Evolutionary conservation across 2,329 filamentous ascomycete genomes (phyloP), one percentile per base, ranked within the genome.

Genomic region (Trichoderma atrobrunneum): DNA sequence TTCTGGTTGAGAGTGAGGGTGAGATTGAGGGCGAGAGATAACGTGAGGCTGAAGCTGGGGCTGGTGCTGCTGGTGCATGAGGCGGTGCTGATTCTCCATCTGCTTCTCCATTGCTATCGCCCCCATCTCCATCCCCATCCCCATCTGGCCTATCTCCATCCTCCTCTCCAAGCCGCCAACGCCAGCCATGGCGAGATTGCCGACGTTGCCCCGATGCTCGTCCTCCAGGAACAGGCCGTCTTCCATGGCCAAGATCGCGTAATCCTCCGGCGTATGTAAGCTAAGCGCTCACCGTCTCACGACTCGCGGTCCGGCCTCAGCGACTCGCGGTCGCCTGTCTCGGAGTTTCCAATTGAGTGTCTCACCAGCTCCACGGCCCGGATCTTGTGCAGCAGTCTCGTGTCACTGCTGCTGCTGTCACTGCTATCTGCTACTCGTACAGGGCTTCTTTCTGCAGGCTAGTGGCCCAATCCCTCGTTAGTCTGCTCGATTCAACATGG

Each of bases 211-310:
- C 56, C 26, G 66, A 16, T 69, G 36, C 28, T 71, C 65, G 36
- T 68, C 68, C 43, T 28, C 43, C 21, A 30, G 24, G 24, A 64
- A 70, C 30, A 70, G 24, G 43, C 68, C 59, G 48, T 70, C 43
- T 3, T 64, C 68, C n/a, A 59, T 34, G 18, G 28, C 59, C 39
- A 26, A 60, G 24, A 28, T 39, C 14, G 24, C 28, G 48, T 24
- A 56, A 56, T 56, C 26, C 7, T 54, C 62, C 30, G 62, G 62
- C 43, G 34, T 36, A 36, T 36, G 34, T 36, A 36, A 36, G 32
- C 39, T 65, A 54, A 54, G 63, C 63, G 63, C 63, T 66, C 43
- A 34, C 43, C 43, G 63, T 66, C 63, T 56, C 63, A 36, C 63
- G 43, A 56, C 61, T 24, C 48, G 48, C 26, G 60, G 36, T 11